Base-by-base conservation (phyloP, 352 stramenopile genomes). In the Blastocystis sp. region DNA sequence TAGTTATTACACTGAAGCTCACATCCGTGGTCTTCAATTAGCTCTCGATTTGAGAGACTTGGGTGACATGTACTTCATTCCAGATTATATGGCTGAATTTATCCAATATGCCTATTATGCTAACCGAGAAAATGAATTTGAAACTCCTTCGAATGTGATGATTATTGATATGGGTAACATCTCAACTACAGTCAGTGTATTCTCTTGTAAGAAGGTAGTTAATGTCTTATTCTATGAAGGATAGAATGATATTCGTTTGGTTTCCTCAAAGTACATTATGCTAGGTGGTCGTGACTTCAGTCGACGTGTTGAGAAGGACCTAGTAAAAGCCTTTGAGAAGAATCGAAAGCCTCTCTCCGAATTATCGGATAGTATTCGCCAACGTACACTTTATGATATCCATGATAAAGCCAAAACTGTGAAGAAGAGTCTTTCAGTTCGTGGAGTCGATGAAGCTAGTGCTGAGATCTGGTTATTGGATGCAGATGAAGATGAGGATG, bases 111-210 rank as follows among this genome's bases (percentile, higher is more conserved):
- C 43, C 21, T 83, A 66, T 49, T 51, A 59, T 37, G 21, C 24
- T 16, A 83, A 83, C 29, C 5, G 11, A n/a, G 51, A 29, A 12
- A 1, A 9, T 37, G 71, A 66, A 16, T 83, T 66, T 43, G 58
- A 2, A 9, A 37, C 5, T n/a, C 16, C 16, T 5, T 21, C 46
- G 6, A 43, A 35, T 1, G 71, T 83, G 5, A 29, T 83, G 71
- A 67, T 83, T 14, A 56, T 63, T 52, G 29, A 83, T 37, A 83
- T 83, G 71, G 71, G 71, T 24, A 65, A 46, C 29, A 42, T 32
- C 1, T 29, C 35, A 4, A 63, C 71, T 9, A 66, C 71, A 7
- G n/a, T 66, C 4, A 65, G 51, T 16, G 51, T 63, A 1, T 51
- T 83, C 9, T 5, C 46, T 14, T 83, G 58, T 27, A 16, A 43